Base-by-base conservation (phyloP, 768 basidiomycete species). In the Gloeostereum incarnatum region DNA sequence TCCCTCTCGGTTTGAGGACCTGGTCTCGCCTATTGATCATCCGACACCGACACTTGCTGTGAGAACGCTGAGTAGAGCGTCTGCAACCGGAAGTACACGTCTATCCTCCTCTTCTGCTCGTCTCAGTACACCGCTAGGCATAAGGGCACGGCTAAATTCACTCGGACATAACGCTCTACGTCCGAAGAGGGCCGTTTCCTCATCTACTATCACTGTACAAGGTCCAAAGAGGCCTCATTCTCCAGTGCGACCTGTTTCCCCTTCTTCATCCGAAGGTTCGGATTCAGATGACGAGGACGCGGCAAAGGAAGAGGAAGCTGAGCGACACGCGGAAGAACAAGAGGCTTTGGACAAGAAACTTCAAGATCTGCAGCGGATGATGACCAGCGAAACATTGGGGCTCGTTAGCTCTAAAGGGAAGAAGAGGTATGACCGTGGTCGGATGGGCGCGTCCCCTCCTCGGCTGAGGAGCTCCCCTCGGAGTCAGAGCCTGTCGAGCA, bases 401-500 rank as follows among this genome's bases (percentile, higher is more conserved):
- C 67, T 91, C 14, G 78, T 88, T 26, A 66, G 65, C 34, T 53
- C 57, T 8, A 57, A 50, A 25, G 54, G 49, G 18, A 70, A 70
- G 49, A 63, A 53, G 11, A 70, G 66, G 46, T n/a, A 56, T 20
- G 58, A 61, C 26, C 71, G 74, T 14, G 73, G 74, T 20, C 67
- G 75, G 19, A 45, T 46, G 34, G 55, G 49, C 24, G 46, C 45
- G 13, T 44, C 52, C 4, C 62, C 68, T n/a, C 62, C 58, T 10
- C 56, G 59, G 49, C 51, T 49, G 31, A 56, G 53, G 40, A 68
- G 61, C 31, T 58, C 55, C 41, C 53, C 51, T 48, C 65, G 69
- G 16, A 81, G 81, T 44, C 81, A 81, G 42, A 87, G 84, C 49
- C 65, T 84, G 6, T 86, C 85, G 3, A 82, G 81, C 52, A 61